Base-by-base conservation (phyloP, 441 rosid genomes). In the Pelargonium citronellum region DNA sequence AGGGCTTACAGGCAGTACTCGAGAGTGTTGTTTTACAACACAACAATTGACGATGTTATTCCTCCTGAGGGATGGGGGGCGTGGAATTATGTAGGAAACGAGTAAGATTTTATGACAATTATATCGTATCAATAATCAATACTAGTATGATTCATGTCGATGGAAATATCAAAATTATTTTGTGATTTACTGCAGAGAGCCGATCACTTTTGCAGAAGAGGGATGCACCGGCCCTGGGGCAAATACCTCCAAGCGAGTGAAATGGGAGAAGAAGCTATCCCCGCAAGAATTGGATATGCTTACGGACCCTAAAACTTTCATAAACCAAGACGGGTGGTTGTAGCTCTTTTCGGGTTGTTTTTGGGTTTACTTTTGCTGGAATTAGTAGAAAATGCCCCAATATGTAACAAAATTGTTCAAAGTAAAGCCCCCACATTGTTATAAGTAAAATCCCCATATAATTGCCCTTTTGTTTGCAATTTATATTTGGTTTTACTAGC, bases 41-140 rank as follows among this genome's bases (percentile, higher is more conserved):
- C 88, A 0, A 3, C 16, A 61, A 20, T 77, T 27, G 8, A 71
- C 0, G 11, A 74, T 61, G 76, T 85, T 0, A 0, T 51, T 30
- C 34, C 34, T 15, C 88, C 88, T 39, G 0, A 44, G 15, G 91
- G 90, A 17, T 90, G 93, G 91, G 0, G 5, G 19, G 5, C 90
- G 30, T 84, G 90, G 89, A 9, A 58, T 1, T 74, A 30, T n/a
- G 37, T 4, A 8, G 84, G 85, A 7, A 69, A 80, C 19, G 87
- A 86, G 91, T 85, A 75, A 79, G 86, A 2, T 49, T 55, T 64
- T 13, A 15, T 58, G 71, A 30, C 34, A 3, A 1, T 30, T 30
- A 3, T 30, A 3, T 30, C 2, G 34, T 30, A 30, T 30, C 34
- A 30, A 30, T 30, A 30, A 30, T 30, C 34, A 3, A 1, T 30